Percentiles rank a stretch among this genome's conserved stretches.
Conservation (phyloP, 805 yeast genomes). For the Schwanniomyces vanrijiae region DNA sequence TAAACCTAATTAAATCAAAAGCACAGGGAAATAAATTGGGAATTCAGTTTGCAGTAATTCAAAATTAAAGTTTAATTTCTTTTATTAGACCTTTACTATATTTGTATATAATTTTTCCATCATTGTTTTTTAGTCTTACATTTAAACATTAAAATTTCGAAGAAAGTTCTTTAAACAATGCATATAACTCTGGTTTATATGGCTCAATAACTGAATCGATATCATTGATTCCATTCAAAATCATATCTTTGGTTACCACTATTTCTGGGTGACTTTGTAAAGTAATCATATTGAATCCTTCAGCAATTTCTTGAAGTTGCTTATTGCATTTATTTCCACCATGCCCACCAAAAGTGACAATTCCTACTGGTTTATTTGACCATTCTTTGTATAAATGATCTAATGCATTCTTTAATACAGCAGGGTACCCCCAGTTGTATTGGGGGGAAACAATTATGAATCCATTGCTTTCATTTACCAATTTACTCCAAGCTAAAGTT, state of each 20-base stretch:
- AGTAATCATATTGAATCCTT: background rate
- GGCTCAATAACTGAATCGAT: background rate
- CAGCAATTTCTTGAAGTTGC: background rate
- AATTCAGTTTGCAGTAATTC: too few species aligned
- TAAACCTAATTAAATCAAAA: too few species aligned
- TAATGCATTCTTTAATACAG: conserved; percentile 34
- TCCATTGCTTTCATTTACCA: conserved; percentile 19
- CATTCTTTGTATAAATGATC: conserved; percentile 24
- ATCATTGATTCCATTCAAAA: background rate
- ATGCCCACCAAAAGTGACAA: conserved; percentile 4
- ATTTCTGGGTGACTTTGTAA: background rate
- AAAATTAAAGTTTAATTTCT: too few species aligned
- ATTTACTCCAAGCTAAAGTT: conserved; percentile 24
- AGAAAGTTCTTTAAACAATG: background rate
- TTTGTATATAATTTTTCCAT: too few species aligned
- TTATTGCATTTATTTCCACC: background rate
- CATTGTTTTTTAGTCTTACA: background rate
- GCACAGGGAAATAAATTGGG: too few species aligned
- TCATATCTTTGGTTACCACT: background rate
- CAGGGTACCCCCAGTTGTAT: conserved; percentile 39
- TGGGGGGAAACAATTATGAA: conserved; percentile 36
- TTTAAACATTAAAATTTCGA: background rate
- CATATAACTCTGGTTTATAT: background rate
- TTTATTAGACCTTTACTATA: too few species aligned
- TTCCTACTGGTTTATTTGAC: background rate